A percentile compares a stretch with the other conserved stretches of the same genome.
Evolutionary conservation across 108 stramenopile genomes (phyloP).

Genomic region (Halocafeteria seosinensis): DNA sequence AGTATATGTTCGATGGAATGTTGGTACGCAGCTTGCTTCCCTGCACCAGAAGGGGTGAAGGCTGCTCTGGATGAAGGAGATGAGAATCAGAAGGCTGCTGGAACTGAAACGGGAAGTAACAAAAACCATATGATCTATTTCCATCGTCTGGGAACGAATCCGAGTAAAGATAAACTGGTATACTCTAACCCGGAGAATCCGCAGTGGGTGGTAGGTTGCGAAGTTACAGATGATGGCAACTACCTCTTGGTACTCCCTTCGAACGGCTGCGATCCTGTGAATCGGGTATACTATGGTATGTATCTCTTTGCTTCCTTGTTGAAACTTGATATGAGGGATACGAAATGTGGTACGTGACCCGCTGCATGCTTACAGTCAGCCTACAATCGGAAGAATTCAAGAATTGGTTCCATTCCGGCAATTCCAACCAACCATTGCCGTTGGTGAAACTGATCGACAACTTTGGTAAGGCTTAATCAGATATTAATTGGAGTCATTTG

Average conservation of each 20-base stretch:
- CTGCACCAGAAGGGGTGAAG: background rate
- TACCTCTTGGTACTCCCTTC: background rate
- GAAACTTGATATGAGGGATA: no score
- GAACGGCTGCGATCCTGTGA: slow-evolving; percentile 30
- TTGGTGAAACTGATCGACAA: slow-evolving; percentile 25
- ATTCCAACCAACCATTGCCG: background rate
- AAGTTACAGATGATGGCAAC: background rate
- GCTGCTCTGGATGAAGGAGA: background rate
- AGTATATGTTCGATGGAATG: no score
- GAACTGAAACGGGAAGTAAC: background rate
- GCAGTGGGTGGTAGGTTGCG: background rate
- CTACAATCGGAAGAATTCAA: no score
- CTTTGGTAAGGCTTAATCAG: no score
- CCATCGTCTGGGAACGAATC: background rate
- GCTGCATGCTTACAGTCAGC: no score
- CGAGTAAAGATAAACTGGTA: background rate
- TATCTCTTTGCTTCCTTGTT: no score
- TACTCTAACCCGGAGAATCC: background rate
- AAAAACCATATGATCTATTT: background rate
- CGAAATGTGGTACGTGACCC: no score
- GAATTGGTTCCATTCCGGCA: no score
- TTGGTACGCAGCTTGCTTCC: background rate
- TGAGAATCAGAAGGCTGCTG: background rate
- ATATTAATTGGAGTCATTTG: no score
- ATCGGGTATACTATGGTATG: slow-evolving; percentile 29